Conservation (phyloP, 1,284 basidiomycete species). For the Cutaneotrichosporon curvatum region DNA sequence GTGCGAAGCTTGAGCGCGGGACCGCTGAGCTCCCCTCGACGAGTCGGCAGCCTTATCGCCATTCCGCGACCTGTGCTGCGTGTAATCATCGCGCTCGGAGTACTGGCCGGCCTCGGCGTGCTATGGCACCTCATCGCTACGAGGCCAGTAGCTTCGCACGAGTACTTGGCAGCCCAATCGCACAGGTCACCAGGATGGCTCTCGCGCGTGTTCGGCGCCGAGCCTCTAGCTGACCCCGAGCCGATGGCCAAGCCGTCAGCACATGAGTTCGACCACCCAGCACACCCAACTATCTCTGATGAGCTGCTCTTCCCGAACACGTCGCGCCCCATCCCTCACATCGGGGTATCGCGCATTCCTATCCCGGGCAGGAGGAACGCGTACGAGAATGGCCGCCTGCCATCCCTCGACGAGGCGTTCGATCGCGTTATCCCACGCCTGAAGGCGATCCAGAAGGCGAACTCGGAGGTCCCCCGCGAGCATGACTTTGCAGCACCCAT, state of each 20-base stretch:
- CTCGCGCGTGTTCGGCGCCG: no score
- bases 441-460: constrained; percentile 26
- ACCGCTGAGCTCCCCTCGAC: no score
- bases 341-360: constrained; percentile 19
- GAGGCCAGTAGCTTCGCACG: no score
- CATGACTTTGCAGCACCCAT: constrained; percentile 33
- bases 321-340: constrained; percentile 12
- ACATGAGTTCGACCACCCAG: background rate
- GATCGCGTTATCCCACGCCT: constrained; percentile 28
- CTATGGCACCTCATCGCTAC: no score
- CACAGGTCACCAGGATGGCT: no score
- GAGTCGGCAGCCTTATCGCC: background rate
- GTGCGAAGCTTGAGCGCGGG: no score
- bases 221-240: no score
- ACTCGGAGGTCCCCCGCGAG: constrained; percentile 28
- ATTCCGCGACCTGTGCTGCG: background rate
- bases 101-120: background rate
- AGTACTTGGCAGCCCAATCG: no score
- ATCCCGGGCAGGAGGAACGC: constrained; percentile 18
- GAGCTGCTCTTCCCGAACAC: constrained; percentile 1
- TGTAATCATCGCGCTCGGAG: background rate
- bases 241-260: no score
- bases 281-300: background rate
- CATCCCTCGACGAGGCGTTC: constrained; percentile 34
- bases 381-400: constrained; percentile 24